Conservation (phyloP, 2,329 filamentous ascomycete species). For the Endoconidiophora laricicola region DNA sequence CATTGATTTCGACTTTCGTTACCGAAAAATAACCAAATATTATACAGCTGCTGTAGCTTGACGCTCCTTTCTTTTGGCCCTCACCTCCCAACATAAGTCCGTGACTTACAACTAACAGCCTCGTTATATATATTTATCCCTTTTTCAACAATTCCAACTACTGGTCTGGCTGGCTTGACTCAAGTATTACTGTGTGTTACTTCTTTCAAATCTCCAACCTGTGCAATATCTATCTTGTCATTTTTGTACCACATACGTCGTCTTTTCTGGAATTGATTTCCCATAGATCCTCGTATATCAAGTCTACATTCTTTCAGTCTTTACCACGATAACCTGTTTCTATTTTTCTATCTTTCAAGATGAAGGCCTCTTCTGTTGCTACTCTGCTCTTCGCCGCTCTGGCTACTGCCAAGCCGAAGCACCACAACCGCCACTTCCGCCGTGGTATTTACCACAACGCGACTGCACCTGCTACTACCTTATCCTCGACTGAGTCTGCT, state of each 20-base stretch:
- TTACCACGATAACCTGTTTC: not conserved
- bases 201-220: slow-evolving; percentile 5
- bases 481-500: not conserved
- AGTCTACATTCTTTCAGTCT: too few species aligned
- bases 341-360: not conserved
- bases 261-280: too few species aligned
- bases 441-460: not conserved
- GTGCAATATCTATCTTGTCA: not conserved
- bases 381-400: slow-evolving; percentile 10
- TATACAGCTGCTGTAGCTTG: slow-evolving; percentile 10
- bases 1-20: slow-evolving; percentile 9
- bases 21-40: slow-evolving; percentile 2
- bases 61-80: slow-evolving; percentile 11
- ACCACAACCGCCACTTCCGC: slow-evolving; percentile 9
- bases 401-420: slow-evolving; percentile 9
- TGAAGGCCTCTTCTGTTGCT: slow-evolving; percentile 11
- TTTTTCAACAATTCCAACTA: slow-evolving; percentile 2
- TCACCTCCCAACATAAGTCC: not conserved
- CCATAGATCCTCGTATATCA: slow-evolving; percentile 1
- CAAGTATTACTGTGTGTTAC: not conserved
- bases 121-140: slow-evolving; percentile 10
- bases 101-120: not conserved
- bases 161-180: too few species aligned
- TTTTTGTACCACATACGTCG: too few species aligned
- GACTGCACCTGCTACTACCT: slow-evolving; percentile 2